Evolutionary conservation across 164 flowering plant genomes (phyloP), one percentile per base, ranked within the genome.

Genomic region (Vitis amurensis): DNA sequence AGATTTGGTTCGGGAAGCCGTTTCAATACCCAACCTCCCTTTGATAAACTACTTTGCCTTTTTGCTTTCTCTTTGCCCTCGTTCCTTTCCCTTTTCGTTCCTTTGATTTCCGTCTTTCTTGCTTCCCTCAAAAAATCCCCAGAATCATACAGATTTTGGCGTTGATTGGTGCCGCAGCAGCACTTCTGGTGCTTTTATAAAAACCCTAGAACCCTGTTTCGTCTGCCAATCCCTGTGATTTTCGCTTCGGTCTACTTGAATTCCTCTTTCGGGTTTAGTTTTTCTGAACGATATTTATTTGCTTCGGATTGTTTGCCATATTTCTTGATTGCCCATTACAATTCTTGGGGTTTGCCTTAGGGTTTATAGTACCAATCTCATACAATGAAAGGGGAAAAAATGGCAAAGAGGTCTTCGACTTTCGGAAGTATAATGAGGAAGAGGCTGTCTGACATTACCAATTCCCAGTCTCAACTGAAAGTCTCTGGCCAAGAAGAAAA

Each of bases 371-470:
- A 23, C 30, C 44, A 47, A 17, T 48, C 55, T 55, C 69, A 55
- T 14, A 74, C 27, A n/a, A 80, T 78, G 83, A 79, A 77, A 66
- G 84, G 78, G 29, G 80, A 77, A 66, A 79, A 61, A 66, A 72
- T 79, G 75, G 77, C 76, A 2, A 86, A 76, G 71, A 83, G 79
- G 61, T 57, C 81, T 10, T 82, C 85, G 27, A 23, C 27, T 6
- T 71, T 84, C 23, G 88, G 87, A 14, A 79, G 73, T 77, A 72
- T 72, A 3, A 71, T 69, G 57, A 78, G 86, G 70, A 88, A 77
- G 81, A 81, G 79, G 62, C 82, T 91, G 7, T 82, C 90, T 14
- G 97, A 91, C 52, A 85, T 91, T 64, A 86, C 93, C 37, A 91
- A 91, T 61, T 72, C 71, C 3, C 82, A 74, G 68, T 61, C 80